Evolutionary conservation across 2,329 filamentous ascomycete species (phyloP), one percentile per base, ranked within the genome.

Genomic region (Alternaria angustiovoidea): DNA sequence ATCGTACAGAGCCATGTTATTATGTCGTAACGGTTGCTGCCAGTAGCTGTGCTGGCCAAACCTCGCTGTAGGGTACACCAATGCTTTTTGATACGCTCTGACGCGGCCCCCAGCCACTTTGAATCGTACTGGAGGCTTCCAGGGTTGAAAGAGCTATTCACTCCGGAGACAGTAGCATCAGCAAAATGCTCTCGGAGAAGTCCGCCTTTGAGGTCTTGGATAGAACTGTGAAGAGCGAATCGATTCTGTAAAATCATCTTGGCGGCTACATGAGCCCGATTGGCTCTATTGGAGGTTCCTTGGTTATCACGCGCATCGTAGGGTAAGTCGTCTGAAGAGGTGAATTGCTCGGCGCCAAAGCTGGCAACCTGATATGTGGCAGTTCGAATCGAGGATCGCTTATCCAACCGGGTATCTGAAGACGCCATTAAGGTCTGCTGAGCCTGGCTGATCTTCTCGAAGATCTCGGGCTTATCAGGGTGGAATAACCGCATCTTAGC

Each of bases 281-380:
- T 43, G 8, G 64, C 69, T 51, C 70, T 51, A 0, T 63, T 39
- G 1, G 57, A 60, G n/a, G 51, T 26, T 0, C 16, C 0, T 8
- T 48, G 39, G 14, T 28, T 47, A 30, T 67, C 68, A 48, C 74
- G 66, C 2, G 54, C 32, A 1, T 56, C 1, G 57, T 80, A 80
- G 0, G 4, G 0, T 0, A 1, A 24, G 51, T 81, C 78, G 7
- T 60, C 14, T 0, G 51, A 11, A 1, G 34, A 28, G 0, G 56
- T 72, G 54, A 69, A 72, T 2, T 64, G 9, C 42, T 79, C 77
- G 0, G 75, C 75, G 2, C 79, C 79, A 38, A 72, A 80, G 0
- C 64, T 70, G 43, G 67, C 57, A 1, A 75, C 61, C 1, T 68
- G 68, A 53, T 78, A 78, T 0, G 57, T 65, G 0, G 75, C 67